These are phyloP conservation scores for Chamaenerion angustifolium DNA, from an alignment of 345 rosid genomes.

Conservation along the genomic window DNA sequence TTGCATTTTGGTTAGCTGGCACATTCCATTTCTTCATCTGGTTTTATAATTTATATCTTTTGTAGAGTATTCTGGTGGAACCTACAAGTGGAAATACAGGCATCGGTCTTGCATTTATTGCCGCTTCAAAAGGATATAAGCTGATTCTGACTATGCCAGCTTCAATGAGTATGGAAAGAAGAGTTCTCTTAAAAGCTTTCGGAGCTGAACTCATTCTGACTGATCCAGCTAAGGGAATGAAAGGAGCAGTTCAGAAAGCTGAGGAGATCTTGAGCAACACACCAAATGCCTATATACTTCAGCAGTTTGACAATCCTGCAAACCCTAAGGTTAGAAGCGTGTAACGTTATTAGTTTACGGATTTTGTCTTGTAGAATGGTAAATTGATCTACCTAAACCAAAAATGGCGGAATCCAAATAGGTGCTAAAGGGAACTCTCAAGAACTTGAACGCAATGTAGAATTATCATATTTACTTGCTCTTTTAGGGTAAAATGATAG, in stretches of 20 bases:
- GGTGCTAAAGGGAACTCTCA: too few relatives aligned
- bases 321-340: constrained; percentile 52
- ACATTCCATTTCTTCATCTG: constrained; percentile 3
- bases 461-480: too few relatives aligned
- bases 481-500: too few relatives aligned
- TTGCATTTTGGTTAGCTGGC: too few relatives aligned
- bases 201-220: constrained; percentile 83
- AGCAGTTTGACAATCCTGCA: constrained; percentile 83
- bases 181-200: constrained; percentile 67
- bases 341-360: neutral
- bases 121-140: constrained; percentile 69
- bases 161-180: constrained; percentile 76
- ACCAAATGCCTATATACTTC: constrained; percentile 62
- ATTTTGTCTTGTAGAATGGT: too few relatives aligned
- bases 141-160: constrained; percentile 74
- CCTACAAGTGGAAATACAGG: constrained; percentile 94
- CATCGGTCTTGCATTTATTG: constrained; percentile 75
- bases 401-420: too few relatives aligned
- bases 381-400: too few relatives aligned
- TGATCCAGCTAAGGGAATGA: constrained; percentile 74
- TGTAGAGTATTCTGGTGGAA: constrained; percentile 66
- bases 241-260: constrained; percentile 62
- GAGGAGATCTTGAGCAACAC: constrained; percentile 54
- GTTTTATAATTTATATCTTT: constrained; percentile 7
- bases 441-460: too few relatives aligned